Evolutionary conservation across 331 rosid genomes (phyloP).

Genomic region (Malus hybrid): DNA sequence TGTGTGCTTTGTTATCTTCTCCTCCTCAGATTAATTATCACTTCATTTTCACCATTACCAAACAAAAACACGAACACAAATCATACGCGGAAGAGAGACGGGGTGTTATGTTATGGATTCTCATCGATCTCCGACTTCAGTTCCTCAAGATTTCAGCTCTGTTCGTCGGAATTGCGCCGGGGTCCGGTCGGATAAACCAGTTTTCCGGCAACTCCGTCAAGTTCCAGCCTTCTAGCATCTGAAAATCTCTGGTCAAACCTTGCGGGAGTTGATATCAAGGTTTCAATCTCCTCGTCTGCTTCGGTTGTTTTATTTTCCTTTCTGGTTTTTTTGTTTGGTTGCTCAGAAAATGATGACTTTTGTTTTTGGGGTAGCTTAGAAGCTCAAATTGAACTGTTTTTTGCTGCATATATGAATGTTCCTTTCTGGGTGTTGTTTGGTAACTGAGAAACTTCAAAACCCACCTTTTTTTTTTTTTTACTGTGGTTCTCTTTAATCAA

Average conservation of each 20-base stretch:
- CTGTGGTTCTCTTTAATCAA: background rate
- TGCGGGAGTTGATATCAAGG: slow-evolving; percentile 25
- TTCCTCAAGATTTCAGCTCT: slow-evolving; percentile 23
- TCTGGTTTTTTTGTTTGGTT: background rate
- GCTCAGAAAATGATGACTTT: slow-evolving; percentile 3
- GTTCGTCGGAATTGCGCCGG: slow-evolving; percentile 17
- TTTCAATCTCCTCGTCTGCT: slow-evolving; percentile 10
- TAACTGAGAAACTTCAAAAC: background rate
- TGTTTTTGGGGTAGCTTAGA: background rate
- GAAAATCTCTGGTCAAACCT: background rate
- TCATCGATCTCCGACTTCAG: slow-evolving; percentile 16
- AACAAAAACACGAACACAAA: slow-evolving; percentile 5
- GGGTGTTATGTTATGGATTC: slow-evolving; percentile 27
- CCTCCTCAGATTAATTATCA: slow-evolving; percentile 11
- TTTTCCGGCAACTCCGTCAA: slow-evolving; percentile 16
- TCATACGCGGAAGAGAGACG: background rate
- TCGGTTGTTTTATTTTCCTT: background rate
- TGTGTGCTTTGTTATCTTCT: slow-evolving; percentile 13
- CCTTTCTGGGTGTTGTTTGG: slow-evolving; percentile 1
- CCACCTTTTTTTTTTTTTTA: background rate
- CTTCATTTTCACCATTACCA: slow-evolving; percentile 3
- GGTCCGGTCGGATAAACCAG: slow-evolving; percentile 22
- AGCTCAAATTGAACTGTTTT: slow-evolving; percentile 2
- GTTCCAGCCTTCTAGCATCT: slow-evolving; percentile 24
- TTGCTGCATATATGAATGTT: background rate